Conservation (phyloP, 352 stramenopile genomes). For the Thalassiosira pacifica region DNA sequence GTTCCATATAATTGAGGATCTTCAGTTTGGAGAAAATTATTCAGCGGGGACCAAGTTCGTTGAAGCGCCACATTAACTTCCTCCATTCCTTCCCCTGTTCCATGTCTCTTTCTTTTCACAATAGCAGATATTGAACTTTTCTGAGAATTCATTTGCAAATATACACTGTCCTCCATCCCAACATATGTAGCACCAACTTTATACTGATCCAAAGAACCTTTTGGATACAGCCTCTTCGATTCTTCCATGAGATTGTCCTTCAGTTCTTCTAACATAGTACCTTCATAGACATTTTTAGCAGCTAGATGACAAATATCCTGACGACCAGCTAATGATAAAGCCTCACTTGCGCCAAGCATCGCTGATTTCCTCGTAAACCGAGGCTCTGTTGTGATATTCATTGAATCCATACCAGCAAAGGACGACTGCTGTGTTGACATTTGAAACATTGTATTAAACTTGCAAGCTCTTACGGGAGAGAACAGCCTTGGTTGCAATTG, state of each 20-base stretch:
- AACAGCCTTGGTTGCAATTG: constrained; percentile 9
- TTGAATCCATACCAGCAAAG: constrained; percentile 25
- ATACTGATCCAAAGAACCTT: constrained; percentile 1
- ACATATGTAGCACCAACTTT: constrained; percentile 30
- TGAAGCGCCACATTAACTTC: background rate
- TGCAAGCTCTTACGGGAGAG: background rate
- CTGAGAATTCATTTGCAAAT: constrained; percentile 13
- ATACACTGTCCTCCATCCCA: constrained; percentile 9
- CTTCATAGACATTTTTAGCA: background rate
- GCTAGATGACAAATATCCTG: constrained; percentile 21
- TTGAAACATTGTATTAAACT: background rate
- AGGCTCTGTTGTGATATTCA: constrained; percentile 23
- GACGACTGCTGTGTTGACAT: constrained; percentile 18
- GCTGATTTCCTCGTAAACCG: background rate
- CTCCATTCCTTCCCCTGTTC: background rate
- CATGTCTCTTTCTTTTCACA: background rate
- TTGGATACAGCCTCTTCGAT: background rate
- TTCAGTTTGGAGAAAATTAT: constrained; percentile 30
- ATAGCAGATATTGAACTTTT: constrained; percentile 12
- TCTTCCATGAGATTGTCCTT: background rate
- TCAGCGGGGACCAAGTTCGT: constrained; percentile 20
- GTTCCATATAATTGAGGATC: constrained; percentile 24
- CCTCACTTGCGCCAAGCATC: constrained; percentile 22
- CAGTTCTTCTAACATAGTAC: background rate
- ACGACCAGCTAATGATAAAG: constrained; percentile 11